Base-by-base conservation (phyloP, 768 basidiomycete genomes). In the Gelatoporia subvermispora region DNA sequence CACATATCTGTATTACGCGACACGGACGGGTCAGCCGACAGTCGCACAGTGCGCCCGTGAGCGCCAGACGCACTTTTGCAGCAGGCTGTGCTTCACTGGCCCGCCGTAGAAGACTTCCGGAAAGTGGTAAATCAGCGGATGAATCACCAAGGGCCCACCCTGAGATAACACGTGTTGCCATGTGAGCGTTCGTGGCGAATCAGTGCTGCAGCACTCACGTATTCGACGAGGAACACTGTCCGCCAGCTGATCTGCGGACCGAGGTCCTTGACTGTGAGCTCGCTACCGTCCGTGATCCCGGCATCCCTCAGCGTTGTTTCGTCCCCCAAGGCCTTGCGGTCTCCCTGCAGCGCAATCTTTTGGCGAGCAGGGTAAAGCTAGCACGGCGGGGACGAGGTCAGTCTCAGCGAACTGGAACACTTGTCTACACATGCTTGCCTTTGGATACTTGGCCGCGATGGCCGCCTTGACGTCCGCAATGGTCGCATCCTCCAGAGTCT, bases 221-320 rank as follows among this genome's bases (percentile, higher is more conserved):
- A 99, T 94, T 99, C 96, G 43, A 88, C 71, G 43, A 97, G 63
- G 66, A 92, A 97, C 16, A 97, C 91, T 0, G 86, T 88, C 59
- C 75, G 77, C 89, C 94, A 97, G 59, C 81, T 77, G 39, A 95
- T 72, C 65, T 99, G 96, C 7, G 85, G 78, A 0, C 96, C 96
- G 24, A 98, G 70, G 66, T 98, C 96, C 66, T 96, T 96, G 50
- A 93, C 74, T 34, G 76, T 66, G 34, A 98, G 59, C 50, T 84
- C 81, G n/a, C 74, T 76, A 9, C 78, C 84, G 17, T 83, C 75
- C 9, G 58, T 60, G 3, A 90, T 62, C 0, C 78, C 79, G n/a
- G 79, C 75, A 22, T 77, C 72, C 13, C 63, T 65, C 39, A 98
- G 64, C 25, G 76, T 77, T 35, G 73, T 68, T 15, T 82, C 81